Percentiles rank a stretch among this genome's conserved stretches.
These are phyloP conservation scores for Uncinocarpus reesii DNA, from an alignment of 2,329 filamentous ascomycete species.

Conservation along the genomic window DNA sequence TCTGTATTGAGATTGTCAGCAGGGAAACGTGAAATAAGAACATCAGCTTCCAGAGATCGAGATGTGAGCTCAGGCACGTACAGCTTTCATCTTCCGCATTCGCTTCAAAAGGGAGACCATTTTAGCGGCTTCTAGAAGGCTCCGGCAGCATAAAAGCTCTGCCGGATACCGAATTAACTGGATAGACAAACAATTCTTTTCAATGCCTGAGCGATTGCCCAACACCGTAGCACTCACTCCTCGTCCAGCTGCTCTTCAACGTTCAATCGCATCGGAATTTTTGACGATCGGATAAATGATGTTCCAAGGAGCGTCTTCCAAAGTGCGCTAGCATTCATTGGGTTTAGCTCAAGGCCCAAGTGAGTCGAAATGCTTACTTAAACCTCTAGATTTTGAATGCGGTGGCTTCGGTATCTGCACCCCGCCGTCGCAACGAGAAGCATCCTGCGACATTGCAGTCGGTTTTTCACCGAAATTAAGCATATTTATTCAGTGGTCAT, in stretches of 20 bases:
- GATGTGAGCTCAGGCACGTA: slow-evolving; percentile 38
- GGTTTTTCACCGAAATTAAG: background rate
- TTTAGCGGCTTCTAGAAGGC: slow-evolving; percentile 16
- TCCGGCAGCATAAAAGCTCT: slow-evolving; percentile 2
- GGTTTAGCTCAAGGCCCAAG: background rate
- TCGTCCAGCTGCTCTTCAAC: background rate
- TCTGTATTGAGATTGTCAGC: slow-evolving; percentile 1
- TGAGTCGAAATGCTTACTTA: background rate
- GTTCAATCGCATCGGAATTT: slow-evolving; percentile 7
- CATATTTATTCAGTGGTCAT: slow-evolving; percentile 22
- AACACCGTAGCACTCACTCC: background rate
- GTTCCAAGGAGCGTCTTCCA: background rate
- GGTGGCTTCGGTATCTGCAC: slow-evolving; percentile 1
- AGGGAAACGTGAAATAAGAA: slow-evolving; percentile 13
- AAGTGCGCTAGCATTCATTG: background rate
- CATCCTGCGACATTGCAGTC: background rate
- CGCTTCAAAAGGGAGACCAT: slow-evolving; percentile 49
- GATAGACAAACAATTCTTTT: background rate
- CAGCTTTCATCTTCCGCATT: slow-evolving; percentile 62
- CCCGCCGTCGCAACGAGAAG: background rate
- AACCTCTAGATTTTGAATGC: background rate
- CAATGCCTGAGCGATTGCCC: background rate
- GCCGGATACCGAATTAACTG: slow-evolving; percentile 2
- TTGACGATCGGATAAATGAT: slow-evolving; percentile 4
- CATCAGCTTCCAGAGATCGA: slow-evolving; percentile 5